Conservation (phyloP, 257 asterid species). For the Fraxinus excelsior region DNA sequence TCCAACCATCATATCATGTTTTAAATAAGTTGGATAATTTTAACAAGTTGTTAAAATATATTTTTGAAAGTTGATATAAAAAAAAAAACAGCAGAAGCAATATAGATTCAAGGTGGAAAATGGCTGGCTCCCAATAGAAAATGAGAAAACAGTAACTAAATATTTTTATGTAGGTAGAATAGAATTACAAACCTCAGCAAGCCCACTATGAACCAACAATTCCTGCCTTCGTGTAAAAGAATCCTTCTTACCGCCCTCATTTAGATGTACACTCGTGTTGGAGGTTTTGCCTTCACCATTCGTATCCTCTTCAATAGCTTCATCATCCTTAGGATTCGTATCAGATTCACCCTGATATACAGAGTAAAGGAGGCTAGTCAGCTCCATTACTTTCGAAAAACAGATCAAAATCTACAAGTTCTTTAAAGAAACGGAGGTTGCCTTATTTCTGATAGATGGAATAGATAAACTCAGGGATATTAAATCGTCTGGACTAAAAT, state of each 20-base stretch:
- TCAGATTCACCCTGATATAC: conserved; percentile 43
- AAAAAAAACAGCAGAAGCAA: not conserved
- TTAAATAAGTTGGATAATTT: not conserved
- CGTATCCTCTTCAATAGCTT: conserved; percentile 41
- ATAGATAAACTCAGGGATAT: conserved; percentile 55
- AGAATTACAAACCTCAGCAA: conserved; percentile 73
- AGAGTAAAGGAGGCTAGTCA: conserved; percentile 12
- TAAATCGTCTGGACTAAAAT: conserved; percentile 71
- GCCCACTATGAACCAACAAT: conserved; percentile 76
- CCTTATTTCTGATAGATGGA: conserved; percentile 68
- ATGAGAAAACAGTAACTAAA: not conserved
- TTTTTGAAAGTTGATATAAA: not conserved
- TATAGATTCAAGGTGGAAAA: not conserved
- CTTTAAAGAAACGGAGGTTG: conserved; percentile 17
- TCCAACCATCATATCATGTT: not conserved
- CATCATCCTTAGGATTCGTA: conserved; percentile 28
- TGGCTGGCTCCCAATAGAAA: not conserved
- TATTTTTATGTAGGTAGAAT: not conserved
- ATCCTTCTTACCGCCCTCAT: conserved; percentile 87
- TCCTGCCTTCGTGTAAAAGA: conserved; percentile 77
- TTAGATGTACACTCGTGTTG: conserved; percentile 29
- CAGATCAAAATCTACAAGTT: conserved; percentile 4
- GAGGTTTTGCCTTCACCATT: conserved; percentile 33
- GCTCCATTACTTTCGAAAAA: conserved; percentile 16
- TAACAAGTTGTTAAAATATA: not conserved